These are phyloP conservation scores for Rugosomyces carneus DNA, from an alignment of 1,284 basidiomycete species.

Conservation along the genomic window DNA sequence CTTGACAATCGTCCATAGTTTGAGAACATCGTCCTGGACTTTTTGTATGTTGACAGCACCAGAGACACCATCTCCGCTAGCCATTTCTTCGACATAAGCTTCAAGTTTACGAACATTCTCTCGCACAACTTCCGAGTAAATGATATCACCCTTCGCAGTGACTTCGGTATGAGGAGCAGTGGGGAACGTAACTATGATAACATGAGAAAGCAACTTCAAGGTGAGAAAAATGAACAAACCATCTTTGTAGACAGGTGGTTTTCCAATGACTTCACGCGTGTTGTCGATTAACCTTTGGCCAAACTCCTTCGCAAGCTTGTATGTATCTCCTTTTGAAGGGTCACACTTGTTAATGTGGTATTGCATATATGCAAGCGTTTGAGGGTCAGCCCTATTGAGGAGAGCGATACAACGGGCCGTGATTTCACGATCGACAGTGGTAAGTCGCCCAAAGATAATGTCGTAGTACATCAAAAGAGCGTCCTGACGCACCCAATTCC, in stretches of 20 bases:
- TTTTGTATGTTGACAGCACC: slow-evolving; percentile 89
- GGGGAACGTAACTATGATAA: slow-evolving; percentile 82
- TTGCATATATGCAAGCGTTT: slow-evolving; percentile 91
- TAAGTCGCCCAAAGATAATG: slow-evolving; percentile 92
- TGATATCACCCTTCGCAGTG: slow-evolving; percentile 88
- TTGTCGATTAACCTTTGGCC: slow-evolving; percentile 96
- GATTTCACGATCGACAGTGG: slow-evolving; percentile 90
- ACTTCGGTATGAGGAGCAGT: slow-evolving; percentile 96
- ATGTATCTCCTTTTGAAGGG: slow-evolving; percentile 82
- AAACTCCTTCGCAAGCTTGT: slow-evolving; percentile 93
- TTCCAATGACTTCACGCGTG: slow-evolving; percentile 78
- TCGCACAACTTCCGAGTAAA: slow-evolving; percentile 92
- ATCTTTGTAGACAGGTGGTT: slow-evolving; percentile 88
- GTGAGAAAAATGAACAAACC: slow-evolving; percentile 43
- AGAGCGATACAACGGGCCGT: slow-evolving; percentile 97
- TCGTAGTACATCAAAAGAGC: slow-evolving; percentile 96
- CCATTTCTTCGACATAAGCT: slow-evolving; percentile 98
- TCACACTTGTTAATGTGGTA: slow-evolving; percentile 88
- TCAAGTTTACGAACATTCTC: slow-evolving; percentile 96
- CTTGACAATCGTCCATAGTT: slow-evolving; percentile 96
- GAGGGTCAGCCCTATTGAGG: slow-evolving; percentile 94
- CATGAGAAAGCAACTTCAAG: slow-evolving; percentile 4
- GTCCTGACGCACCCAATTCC: slow-evolving; percentile 99
- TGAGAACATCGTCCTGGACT: slow-evolving; percentile 92
- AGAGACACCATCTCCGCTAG: slow-evolving; percentile 84